Conservation (phyloP, 2,329 filamentous ascomycete species). For the Aureobasidium sp. region DNA sequence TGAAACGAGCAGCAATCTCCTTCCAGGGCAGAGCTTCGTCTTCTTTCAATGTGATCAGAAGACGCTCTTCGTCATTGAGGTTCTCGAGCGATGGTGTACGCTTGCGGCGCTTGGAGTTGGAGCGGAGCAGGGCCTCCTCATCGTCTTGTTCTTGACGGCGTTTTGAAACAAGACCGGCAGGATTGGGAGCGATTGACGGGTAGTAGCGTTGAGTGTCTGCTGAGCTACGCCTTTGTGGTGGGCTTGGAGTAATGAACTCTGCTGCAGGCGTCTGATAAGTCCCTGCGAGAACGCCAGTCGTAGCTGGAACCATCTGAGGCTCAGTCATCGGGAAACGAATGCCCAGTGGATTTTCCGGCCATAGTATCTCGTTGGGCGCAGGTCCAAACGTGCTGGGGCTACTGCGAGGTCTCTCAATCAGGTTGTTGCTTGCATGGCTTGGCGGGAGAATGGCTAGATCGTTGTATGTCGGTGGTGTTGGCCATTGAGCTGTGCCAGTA, state of each 20-base stretch:
- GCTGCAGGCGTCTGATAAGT: conserved; percentile 19
- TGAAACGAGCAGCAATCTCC: conserved; percentile 46
- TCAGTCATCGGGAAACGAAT: conserved; percentile 30
- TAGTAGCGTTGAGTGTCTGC: conserved; percentile 31
- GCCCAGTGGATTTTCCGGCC: conserved; percentile 35
- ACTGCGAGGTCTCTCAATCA: conserved; percentile 13
- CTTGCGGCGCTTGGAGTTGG: conserved; percentile 34
- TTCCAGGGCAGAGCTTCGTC: conserved; percentile 49
- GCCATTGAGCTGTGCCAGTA: conserved; percentile 13
- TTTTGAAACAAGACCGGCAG: conserved; percentile 31
- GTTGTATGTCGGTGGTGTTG: conserved; percentile 11
- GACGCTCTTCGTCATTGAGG: conserved; percentile 44
- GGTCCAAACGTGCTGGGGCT: conserved; percentile 23
- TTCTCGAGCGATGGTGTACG: conserved; percentile 30
- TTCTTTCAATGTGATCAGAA: conserved; percentile 46
- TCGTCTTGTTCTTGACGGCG: conserved; percentile 35
- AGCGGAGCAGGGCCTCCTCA: conserved; percentile 23
- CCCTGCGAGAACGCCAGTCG: neutral
- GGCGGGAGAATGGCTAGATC: conserved; percentile 6
- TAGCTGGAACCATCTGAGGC: neutral
- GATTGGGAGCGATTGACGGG: conserved; percentile 39
- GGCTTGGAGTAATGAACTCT: conserved; percentile 25
- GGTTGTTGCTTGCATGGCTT: neutral
- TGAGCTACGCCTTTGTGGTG: conserved; percentile 14
- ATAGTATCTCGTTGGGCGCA: conserved; percentile 30